These are phyloP conservation scores for Monosporascus sp. DNA, from an alignment of 2,329 filamentous ascomycete genomes.

Conservation along the genomic window DNA sequence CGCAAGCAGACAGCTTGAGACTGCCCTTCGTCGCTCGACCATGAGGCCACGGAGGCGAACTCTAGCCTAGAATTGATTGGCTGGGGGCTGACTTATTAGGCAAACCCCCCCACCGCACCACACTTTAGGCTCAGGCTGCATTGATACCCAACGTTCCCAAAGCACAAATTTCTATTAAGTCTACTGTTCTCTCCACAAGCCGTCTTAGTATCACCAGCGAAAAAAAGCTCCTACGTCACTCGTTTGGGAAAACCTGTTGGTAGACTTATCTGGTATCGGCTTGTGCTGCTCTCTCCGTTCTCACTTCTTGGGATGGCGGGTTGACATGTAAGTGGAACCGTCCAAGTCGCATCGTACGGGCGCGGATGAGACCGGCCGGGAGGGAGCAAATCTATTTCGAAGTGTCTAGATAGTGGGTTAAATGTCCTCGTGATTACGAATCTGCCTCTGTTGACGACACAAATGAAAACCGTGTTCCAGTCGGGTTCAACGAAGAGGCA, in stretches of 20 bases:
- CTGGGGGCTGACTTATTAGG: slow-evolving; percentile 16
- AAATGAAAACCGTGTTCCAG: not conserved
- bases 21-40: not conserved
- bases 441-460: not conserved
- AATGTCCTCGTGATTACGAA: not conserved
- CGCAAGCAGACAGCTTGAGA: not conserved
- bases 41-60: slow-evolving; percentile 16
- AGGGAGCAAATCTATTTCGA: not conserved
- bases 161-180: slow-evolving; percentile 13
- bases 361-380: not conserved
- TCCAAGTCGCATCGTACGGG: not conserved
- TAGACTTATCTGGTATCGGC: slow-evolving; percentile 3
- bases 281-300: not conserved
- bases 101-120: slow-evolving; percentile 22
- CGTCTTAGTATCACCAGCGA: not conserved
- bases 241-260: slow-evolving; percentile 6
- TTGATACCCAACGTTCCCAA: slow-evolving; percentile 39
- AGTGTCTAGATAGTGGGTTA: not conserved
- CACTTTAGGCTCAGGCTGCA: slow-evolving; percentile 35
- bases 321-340: not conserved
- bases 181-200: not conserved
- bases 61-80: slow-evolving; percentile 24
- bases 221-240: not conserved
- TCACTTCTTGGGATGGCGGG: not conserved
- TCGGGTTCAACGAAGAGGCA: not conserved